Conservation (phyloP, 1,284 basidiomycete genomes). For the Mycena sp. region DNA sequence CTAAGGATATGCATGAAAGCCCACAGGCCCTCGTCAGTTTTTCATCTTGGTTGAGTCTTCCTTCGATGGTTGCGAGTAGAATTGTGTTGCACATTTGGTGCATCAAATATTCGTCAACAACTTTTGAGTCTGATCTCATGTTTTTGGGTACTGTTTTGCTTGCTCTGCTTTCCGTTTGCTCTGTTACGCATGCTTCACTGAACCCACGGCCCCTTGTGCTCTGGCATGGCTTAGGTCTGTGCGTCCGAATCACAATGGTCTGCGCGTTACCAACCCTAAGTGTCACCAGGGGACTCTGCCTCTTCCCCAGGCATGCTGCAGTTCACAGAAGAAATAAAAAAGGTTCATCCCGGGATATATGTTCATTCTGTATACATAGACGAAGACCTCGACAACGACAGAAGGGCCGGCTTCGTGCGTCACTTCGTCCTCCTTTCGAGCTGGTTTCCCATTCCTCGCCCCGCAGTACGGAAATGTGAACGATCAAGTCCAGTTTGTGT, state of each 20-base stretch:
- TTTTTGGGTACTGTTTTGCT: neutral
- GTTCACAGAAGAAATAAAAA: constrained; percentile 74
- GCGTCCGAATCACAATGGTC: neutral
- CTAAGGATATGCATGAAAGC: too few relatives aligned
- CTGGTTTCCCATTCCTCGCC: neutral
- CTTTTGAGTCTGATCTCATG: neutral
- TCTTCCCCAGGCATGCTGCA: constrained; percentile 73
- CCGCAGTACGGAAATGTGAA: constrained; percentile 84
- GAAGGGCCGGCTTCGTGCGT: constrained; percentile 83
- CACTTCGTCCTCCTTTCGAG: neutral
- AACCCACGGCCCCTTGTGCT: constrained; percentile 80
- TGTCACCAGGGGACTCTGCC: constrained; percentile 62
- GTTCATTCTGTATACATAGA: constrained; percentile 86
- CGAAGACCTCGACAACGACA: constrained; percentile 73
- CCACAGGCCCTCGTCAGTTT: too few relatives aligned
- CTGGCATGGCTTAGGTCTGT: constrained; percentile 91
- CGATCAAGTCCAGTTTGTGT: constrained; percentile 73
- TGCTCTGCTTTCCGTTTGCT: neutral
- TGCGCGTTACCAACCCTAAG: neutral
- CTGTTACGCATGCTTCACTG: neutral
- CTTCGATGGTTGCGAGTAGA: too few relatives aligned
- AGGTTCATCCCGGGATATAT: constrained; percentile 85
- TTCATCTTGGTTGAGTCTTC: too few relatives aligned
- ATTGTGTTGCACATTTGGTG: too few relatives aligned
- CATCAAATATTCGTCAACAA: too few relatives aligned